These are phyloP conservation scores for Penicillium cinerascens DNA, from an alignment of 495 filamentous ascomycete genomes.

Conservation along the genomic window DNA sequence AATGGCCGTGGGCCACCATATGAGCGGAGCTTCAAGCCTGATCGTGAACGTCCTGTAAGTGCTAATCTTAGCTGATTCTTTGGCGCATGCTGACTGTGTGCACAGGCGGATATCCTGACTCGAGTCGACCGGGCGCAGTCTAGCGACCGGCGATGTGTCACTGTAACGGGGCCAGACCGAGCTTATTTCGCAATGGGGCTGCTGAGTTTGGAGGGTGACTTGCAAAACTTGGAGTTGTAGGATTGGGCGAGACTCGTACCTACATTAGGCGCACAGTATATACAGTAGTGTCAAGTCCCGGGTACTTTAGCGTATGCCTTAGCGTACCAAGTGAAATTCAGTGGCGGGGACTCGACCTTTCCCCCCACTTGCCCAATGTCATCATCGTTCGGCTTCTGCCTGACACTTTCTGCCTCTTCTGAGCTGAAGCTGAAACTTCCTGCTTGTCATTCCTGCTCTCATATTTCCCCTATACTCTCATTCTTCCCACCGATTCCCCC, in stretches of 20 bases:
- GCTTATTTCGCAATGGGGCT: slow-evolving; percentile 59
- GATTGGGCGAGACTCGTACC: slow-evolving; percentile 6
- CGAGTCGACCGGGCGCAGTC: slow-evolving; percentile 21
- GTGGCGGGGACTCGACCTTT: background rate
- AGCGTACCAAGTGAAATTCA: background rate
- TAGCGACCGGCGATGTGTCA: slow-evolving; percentile 47
- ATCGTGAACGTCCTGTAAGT: slow-evolving; percentile 14
- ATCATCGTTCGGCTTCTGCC: slow-evolving; percentile 16
- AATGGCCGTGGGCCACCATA: slow-evolving; percentile 76
- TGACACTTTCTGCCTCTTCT: slow-evolving; percentile 3
- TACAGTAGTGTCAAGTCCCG: background rate
- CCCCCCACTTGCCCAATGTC: slow-evolving; percentile 12
- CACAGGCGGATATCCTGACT: slow-evolving; percentile 15
- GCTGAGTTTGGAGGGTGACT: slow-evolving; percentile 55
- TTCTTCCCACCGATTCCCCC: background rate
- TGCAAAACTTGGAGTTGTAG: slow-evolving; percentile 40
- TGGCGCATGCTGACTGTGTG: slow-evolving; percentile 5
- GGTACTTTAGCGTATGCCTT: slow-evolving; percentile 1
- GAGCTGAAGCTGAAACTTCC: slow-evolving; percentile 6
- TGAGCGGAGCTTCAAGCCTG: slow-evolving; percentile 39
- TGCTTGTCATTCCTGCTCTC: background rate
- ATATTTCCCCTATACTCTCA: background rate
- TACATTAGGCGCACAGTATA: slow-evolving; percentile 10
- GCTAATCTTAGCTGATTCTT: background rate
- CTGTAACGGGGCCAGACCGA: slow-evolving; percentile 35